Evolutionary conservation across 2,329 filamentous ascomycete genomes (phyloP).

Genomic region (Trichoderma oligosporum): DNA sequence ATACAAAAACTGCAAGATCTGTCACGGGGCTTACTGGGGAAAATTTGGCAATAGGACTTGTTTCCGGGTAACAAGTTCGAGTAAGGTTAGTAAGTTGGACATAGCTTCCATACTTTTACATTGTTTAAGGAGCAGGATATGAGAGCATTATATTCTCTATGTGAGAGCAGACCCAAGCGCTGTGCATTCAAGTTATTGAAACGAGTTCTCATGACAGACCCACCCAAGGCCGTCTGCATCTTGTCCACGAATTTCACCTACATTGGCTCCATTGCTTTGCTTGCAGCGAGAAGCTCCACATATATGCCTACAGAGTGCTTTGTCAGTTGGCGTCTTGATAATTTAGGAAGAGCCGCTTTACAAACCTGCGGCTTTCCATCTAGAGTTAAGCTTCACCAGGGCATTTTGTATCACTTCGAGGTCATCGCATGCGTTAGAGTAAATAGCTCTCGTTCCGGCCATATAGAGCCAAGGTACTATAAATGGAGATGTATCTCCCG

Average conservation of each 20-base stretch:
- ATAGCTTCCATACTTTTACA: background rate
- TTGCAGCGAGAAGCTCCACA: background rate
- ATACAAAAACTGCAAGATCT: too few relatives aligned
- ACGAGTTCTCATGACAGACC: background rate
- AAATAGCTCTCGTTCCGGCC: background rate
- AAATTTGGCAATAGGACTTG: background rate
- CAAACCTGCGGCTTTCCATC: constrained; percentile 17
- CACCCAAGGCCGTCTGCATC: background rate
- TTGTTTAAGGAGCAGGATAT: background rate
- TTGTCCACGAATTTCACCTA: background rate
- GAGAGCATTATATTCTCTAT: background rate
- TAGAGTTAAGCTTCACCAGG: background rate
- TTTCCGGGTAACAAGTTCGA: background rate
- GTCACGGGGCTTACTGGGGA: background rate
- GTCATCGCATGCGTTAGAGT: background rate
- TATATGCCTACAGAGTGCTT: background rate
- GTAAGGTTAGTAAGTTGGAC: background rate
- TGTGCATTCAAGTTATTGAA: background rate
- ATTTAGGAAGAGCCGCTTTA: background rate
- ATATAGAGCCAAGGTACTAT: constrained; percentile 9
- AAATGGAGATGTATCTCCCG: background rate
- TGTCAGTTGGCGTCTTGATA: background rate
- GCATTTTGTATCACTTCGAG: background rate
- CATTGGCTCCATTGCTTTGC: background rate
- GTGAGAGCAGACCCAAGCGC: background rate